Conservation (phyloP, 2,329 filamentous ascomycete genomes). For the Fusarium sp. region DNA sequence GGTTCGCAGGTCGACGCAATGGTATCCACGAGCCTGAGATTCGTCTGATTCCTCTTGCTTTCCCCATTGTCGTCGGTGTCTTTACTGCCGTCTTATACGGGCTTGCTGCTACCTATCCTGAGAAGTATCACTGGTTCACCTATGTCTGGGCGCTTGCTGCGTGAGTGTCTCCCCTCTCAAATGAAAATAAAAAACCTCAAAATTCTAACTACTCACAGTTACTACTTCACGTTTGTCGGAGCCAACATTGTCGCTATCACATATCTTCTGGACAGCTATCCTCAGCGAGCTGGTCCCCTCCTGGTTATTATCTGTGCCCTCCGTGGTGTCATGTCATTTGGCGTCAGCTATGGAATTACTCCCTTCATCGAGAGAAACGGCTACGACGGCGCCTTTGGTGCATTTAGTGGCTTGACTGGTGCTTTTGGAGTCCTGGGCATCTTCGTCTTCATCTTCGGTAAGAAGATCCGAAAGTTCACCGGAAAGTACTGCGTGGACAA, state of each 20-base stretch:
- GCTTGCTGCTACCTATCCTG: background rate
- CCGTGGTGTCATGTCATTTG: slow-evolving; percentile 33
- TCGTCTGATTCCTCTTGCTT: slow-evolving; percentile 30
- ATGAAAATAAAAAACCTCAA: too few relatives aligned
- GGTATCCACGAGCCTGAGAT: slow-evolving; percentile 35
- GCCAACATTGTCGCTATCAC: slow-evolving; percentile 37
- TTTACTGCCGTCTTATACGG: slow-evolving; percentile 16
- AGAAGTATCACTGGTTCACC: slow-evolving; percentile 20
- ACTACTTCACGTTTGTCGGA: slow-evolving; percentile 18
- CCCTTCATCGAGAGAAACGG: slow-evolving; percentile 25
- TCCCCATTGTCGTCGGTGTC: slow-evolving; percentile 28
- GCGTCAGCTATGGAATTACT: slow-evolving; percentile 32
- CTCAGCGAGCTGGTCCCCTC: slow-evolving; percentile 30
- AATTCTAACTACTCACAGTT: background rate
- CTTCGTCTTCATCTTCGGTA: slow-evolving; percentile 14
- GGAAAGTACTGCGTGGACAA: slow-evolving; percentile 6
- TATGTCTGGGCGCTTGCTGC: slow-evolving; percentile 16
- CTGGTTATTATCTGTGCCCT: slow-evolving; percentile 36
- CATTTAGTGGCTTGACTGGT: slow-evolving; percentile 11
- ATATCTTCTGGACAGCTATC: slow-evolving; percentile 36
- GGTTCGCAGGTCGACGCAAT: slow-evolving; percentile 29
- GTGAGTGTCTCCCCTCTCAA: background rate
- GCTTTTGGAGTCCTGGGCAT: slow-evolving; percentile 7
- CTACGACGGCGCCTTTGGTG: slow-evolving; percentile 10
- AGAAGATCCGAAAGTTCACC: slow-evolving; percentile 8